Evolutionary conservation across 1,284 basidiomycete genomes (phyloP).

Genomic region (Irpex sp.): DNA sequence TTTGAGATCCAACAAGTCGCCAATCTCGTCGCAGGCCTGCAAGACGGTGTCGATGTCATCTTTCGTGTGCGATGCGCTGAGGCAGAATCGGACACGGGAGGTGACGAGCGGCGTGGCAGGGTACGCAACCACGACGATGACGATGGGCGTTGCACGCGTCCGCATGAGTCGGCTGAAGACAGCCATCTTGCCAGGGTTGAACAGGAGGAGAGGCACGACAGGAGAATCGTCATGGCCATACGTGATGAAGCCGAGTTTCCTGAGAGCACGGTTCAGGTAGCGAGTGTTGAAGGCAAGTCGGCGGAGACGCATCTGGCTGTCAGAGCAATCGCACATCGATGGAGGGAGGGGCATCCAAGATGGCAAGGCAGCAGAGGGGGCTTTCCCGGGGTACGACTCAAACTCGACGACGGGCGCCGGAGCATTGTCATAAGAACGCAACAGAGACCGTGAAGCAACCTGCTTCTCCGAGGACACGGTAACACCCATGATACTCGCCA

Average conservation of each 20-base stretch:
- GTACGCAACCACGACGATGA: conserved; percentile 88
- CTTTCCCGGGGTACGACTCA: conserved; percentile 57
- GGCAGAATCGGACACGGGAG: conserved; percentile 89
- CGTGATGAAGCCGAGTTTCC: conserved; percentile 95
- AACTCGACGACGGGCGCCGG: conserved; percentile 28
- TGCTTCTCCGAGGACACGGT: conserved; percentile 37
- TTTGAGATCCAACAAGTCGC: conserved; percentile 83
- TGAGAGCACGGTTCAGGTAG: conserved; percentile 84
- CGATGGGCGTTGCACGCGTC: conserved; percentile 72
- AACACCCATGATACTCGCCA: conserved; percentile 96
- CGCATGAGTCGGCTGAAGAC: conserved; percentile 89
- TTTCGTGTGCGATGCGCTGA: conserved; percentile 94
- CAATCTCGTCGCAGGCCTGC: conserved; percentile 89
- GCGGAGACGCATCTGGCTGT: conserved; percentile 78
- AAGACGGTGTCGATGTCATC: conserved; percentile 90
- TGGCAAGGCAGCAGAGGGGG: conserved; percentile 55
- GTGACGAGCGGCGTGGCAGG: conserved; percentile 92
- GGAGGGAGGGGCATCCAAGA: conserved; percentile 70
- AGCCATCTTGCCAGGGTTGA: conserved; percentile 91
- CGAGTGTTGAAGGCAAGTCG: conserved; percentile 94
- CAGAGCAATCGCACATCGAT: conserved; percentile 69
- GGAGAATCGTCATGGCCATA: conserved; percentile 91
- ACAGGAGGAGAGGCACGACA: conserved; percentile 90
- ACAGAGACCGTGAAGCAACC: conserved; percentile 21
- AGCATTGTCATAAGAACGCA: conserved; percentile 27